phyloP scores from a whole-genome alignment of 2,329 filamentous ascomycete species.

The Pseudocercospora cruenta region DNA sequence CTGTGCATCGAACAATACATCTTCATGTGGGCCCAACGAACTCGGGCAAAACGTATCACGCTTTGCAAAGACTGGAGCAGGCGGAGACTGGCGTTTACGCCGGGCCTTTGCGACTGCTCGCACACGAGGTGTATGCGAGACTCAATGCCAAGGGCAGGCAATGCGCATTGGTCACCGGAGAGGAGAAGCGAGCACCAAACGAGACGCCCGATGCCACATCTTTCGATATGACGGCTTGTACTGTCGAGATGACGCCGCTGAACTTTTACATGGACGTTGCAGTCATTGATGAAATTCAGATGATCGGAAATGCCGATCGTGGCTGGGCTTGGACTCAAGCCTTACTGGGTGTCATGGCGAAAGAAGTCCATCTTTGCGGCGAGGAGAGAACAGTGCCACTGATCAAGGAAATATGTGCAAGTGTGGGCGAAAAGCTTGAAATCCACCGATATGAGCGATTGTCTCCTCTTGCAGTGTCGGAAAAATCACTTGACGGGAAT shows the following conservation, averaged over 20 bases:
- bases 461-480: slow-evolving; percentile 72
- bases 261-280: slow-evolving; percentile 76
- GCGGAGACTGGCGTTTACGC: slow-evolving; percentile 82
- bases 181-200: slow-evolving; percentile 74
- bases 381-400: slow-evolving; percentile 81
- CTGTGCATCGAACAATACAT: slow-evolving; percentile 80
- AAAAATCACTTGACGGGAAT: slow-evolving; percentile 64
- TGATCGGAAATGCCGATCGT: slow-evolving; percentile 79
- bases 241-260: slow-evolving; percentile 83
- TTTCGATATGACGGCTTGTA: slow-evolving; percentile 73
- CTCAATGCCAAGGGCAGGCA: slow-evolving; percentile 75
- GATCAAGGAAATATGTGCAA: slow-evolving; percentile 74
- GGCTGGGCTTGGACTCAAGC: slow-evolving; percentile 96
- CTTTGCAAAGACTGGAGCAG: slow-evolving; percentile 79
- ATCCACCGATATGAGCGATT: slow-evolving; percentile 84
- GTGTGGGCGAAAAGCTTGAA: slow-evolving; percentile 78
- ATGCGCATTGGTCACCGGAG: slow-evolving; percentile 85
- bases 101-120: slow-evolving; percentile 83
- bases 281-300: slow-evolving; percentile 98
- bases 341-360: slow-evolving; percentile 80
- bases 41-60: slow-evolving; percentile 96
- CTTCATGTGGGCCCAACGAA: slow-evolving; percentile 96
- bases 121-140: slow-evolving; percentile 92
- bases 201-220: slow-evolving; percentile 49
- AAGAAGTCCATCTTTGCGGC: slow-evolving; percentile 90